Conservation (phyloP, 106 monocot species). For the Acanthochlamys bracteata region DNA sequence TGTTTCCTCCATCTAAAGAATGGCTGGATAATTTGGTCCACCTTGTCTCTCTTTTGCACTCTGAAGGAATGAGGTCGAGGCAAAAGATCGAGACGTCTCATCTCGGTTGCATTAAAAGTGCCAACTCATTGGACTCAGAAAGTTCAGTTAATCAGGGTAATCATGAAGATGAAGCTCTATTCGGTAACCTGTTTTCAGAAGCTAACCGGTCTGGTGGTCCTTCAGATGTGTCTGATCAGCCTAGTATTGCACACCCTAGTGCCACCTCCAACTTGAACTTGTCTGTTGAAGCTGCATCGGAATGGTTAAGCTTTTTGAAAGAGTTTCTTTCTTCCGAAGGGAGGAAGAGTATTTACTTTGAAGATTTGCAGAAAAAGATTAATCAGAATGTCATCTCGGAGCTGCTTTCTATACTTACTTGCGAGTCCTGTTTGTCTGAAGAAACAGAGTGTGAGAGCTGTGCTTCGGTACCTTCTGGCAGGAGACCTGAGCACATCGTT, state of each 20-base stretch:
- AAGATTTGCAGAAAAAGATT: conserved; percentile 67
- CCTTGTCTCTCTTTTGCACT: conserved; percentile 61
- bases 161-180: conserved; percentile 97
- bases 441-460: conserved; percentile 30
- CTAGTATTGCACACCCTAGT: conserved; percentile 14
- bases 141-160: conserved; percentile 26
- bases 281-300: conserved; percentile 51
- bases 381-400: conserved; percentile 38
- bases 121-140: conserved; percentile 44
- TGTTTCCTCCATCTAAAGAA: conserved; percentile 59
- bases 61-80: conserved; percentile 55
- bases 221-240: conserved; percentile 51
- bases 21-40: conserved; percentile 81
- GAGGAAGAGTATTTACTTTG: conserved; percentile 40
- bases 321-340: conserved; percentile 51
- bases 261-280: conserved; percentile 19
- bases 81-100: conserved; percentile 31
- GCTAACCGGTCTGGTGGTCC: conserved; percentile 45
- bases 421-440: conserved; percentile 32
- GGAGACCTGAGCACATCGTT: conserved; percentile 21
- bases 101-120: conserved; percentile 32
- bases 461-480: conserved; percentile 7
- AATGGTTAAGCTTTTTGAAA: conserved; percentile 67
- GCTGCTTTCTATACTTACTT: conserved; percentile 50
- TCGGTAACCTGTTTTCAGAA: conserved; percentile 97